Conservation (phyloP, 192 early-diverging fungal genomes). For the Kappamyces sp. region DNA sequence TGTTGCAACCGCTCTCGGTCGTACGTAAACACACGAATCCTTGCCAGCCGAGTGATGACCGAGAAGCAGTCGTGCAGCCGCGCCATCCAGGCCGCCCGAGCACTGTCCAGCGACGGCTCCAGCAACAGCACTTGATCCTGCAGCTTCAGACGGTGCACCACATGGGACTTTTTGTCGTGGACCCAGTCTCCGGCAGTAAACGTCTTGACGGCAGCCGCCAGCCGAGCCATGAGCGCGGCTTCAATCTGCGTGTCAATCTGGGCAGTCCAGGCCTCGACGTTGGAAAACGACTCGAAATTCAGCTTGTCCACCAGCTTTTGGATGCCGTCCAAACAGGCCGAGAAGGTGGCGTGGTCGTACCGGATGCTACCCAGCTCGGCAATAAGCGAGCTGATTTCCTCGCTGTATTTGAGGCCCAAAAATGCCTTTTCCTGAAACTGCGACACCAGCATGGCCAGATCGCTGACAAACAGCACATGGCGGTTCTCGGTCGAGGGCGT, state of each 20-base stretch:
- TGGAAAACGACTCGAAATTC: slow-evolving; percentile 91
- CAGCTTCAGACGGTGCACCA: slow-evolving; percentile 84
- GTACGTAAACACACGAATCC: slow-evolving; percentile 15
- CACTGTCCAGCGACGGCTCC: slow-evolving; percentile 92
- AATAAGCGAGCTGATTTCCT: slow-evolving; percentile 73
- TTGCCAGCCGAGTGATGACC: slow-evolving; percentile 10
- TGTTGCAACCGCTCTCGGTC: not conserved
- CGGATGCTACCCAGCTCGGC: slow-evolving; percentile 78
- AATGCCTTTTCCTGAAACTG: slow-evolving; percentile 96
- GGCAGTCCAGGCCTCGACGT: slow-evolving; percentile 84
- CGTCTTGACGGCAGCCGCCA: slow-evolving; percentile 69
- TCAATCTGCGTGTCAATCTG: slow-evolving; percentile 78
- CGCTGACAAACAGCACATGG: slow-evolving; percentile 89
- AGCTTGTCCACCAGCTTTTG: slow-evolving; percentile 90
- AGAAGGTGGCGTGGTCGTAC: slow-evolving; percentile 65
- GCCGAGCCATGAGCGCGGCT: slow-evolving; percentile 60
- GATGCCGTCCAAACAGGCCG: slow-evolving; percentile 67
- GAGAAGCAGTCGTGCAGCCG: slow-evolving; percentile 90
- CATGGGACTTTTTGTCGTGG: slow-evolving; percentile 2
- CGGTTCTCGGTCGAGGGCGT: slow-evolving; percentile 67
- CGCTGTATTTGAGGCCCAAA: slow-evolving; percentile 71
- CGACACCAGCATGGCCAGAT: slow-evolving; percentile 83
- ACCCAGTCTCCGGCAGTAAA: slow-evolving; percentile 34
- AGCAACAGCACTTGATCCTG: slow-evolving; percentile 95
- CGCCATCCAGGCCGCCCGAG: slow-evolving; percentile 78